Conservation (phyloP, 495 filamentous ascomycete genomes). For the Aspergillus campestris region DNA sequence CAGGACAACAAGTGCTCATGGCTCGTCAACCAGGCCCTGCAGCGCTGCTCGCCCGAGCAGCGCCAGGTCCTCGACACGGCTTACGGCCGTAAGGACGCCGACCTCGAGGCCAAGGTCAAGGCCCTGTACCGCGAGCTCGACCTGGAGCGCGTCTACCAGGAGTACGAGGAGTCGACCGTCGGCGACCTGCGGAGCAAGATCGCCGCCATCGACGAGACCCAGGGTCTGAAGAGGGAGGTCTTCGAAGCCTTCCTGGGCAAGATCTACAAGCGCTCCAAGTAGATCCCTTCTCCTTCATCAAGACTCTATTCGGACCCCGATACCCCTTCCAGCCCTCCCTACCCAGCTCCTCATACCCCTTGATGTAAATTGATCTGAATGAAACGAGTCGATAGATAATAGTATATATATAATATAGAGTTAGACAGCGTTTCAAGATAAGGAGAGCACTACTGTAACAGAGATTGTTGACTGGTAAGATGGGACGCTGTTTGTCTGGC, state of each 20-base stretch:
- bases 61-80: constrained; percentile 68
- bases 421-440: too few relatives aligned
- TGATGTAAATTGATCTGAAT: constrained; percentile 3
- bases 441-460: too few relatives aligned
- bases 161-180: constrained; percentile 82
- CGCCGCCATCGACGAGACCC: constrained; percentile 66
- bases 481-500: too few relatives aligned
- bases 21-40: constrained; percentile 88
- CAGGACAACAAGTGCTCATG: constrained; percentile 99
- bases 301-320: constrained; percentile 8
- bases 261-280: constrained; percentile 97
- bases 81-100: constrained; percentile 83
- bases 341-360: not conserved
- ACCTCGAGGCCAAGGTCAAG: constrained; percentile 77
- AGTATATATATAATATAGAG: not conserved
- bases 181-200: constrained; percentile 67
- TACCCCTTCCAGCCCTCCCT: constrained; percentile 8
- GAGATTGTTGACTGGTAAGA: too few relatives aligned
- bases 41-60: constrained; percentile 70
- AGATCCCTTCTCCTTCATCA: constrained; percentile 8
- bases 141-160: constrained; percentile 70
- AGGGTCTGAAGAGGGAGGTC: constrained; percentile 80
- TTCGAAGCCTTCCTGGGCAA: constrained; percentile 88
- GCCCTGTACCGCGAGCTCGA: constrained; percentile 75
- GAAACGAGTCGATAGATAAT: not conserved